Percentiles rank a stretch among this genome's conserved stretches.
Conservation (phyloP, 176 grass and related monocot species). For the Oryza glaberrima region DNA sequence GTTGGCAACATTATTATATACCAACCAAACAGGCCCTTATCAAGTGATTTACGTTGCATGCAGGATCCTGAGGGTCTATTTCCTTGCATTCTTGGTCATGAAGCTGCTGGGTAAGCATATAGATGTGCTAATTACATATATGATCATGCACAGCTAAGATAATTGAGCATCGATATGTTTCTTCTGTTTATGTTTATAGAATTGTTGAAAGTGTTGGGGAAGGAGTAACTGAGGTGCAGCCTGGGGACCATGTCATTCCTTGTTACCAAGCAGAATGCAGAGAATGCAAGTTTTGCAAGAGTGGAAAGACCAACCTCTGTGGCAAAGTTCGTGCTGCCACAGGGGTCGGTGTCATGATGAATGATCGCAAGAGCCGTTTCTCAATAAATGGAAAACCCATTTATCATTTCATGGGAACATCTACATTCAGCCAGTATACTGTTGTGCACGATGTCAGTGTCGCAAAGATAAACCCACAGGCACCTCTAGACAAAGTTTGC, state of each 20-base stretch:
- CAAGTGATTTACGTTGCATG: conserved; percentile 24
- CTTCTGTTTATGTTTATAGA: conserved; percentile 28
- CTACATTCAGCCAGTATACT: conserved; percentile 98
- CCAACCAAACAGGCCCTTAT: not conserved
- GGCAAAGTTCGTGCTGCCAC: conserved; percentile 87
- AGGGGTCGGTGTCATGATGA: conserved; percentile 93
- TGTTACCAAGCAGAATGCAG: conserved; percentile 96
- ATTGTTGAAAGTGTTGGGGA: conserved; percentile 96
- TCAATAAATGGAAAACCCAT: conserved; percentile 83
- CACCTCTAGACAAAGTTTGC: conserved; percentile 90
- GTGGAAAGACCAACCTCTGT: conserved; percentile 96
- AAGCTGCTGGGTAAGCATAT: conserved; percentile 81
- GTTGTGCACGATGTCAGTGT: conserved; percentile 98
- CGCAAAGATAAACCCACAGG: conserved; percentile 86
- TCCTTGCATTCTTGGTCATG: conserved; percentile 97
- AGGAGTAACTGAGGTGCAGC: conserved; percentile 88
- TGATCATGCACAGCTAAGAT: not conserved
- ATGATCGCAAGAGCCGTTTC: conserved; percentile 80
- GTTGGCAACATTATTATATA: not conserved
- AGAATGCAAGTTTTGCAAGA: conserved; percentile 96
- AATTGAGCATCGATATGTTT: not conserved
- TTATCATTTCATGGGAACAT: conserved; percentile 99
- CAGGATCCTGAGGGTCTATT: conserved; percentile 99
- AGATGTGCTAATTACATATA: not conserved
- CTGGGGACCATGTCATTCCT: conserved; percentile 97